phyloP scores from a whole-genome alignment of 306 rosid species.

The Cucurbita argyrosperma region DNA sequence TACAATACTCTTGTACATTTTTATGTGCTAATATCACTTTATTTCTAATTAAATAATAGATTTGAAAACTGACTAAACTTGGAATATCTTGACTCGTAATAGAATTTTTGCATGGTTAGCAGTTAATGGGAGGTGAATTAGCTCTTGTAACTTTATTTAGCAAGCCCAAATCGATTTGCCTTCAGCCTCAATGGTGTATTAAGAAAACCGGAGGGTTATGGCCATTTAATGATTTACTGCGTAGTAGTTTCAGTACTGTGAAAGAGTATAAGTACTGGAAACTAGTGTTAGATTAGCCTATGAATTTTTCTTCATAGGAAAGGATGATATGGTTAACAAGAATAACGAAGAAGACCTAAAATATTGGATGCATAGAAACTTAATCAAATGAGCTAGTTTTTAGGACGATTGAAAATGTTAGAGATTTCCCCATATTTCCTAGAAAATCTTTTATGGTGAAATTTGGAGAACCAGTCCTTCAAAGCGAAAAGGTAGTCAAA shows the following conservation, averaged over 20 bases:
- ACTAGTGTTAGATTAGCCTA: neutral
- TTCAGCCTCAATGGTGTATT: neutral
- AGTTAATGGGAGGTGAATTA: neutral
- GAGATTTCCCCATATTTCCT: no score
- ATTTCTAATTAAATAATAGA: neutral
- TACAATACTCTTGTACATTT: neutral
- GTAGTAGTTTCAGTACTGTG: neutral
- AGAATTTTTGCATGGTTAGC: neutral
- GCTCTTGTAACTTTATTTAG: neutral
- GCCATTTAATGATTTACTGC: neutral
- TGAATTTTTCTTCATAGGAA: no score
- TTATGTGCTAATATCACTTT: neutral
- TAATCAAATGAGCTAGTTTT: no score
- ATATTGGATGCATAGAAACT: no score
- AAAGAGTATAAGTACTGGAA: neutral
- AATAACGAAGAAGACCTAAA: no score
- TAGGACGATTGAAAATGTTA: no score
- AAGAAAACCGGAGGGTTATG: neutral
- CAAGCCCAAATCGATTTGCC: neutral
- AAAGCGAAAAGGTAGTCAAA: no score
- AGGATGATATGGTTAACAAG: no score
- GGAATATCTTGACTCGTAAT: neutral
- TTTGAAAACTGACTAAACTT: neutral
- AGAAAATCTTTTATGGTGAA: no score
- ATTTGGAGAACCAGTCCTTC: no score